Conservation (phyloP, 1,139 yeast genomes). For the Saccharomyces hybrid region DNA sequence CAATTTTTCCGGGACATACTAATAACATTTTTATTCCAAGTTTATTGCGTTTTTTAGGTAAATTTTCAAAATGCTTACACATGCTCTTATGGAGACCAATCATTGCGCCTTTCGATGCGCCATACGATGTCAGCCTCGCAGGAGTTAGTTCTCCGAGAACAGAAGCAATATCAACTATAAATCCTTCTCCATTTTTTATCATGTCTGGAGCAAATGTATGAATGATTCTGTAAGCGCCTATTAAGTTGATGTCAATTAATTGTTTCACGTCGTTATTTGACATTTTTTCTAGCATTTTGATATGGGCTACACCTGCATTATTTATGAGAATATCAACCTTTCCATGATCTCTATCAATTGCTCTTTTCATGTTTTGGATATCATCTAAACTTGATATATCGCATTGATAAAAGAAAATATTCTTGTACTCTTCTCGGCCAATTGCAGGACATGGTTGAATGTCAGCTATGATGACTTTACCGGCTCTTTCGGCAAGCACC, state of each 20-base stretch:
- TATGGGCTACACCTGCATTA: conserved; percentile 72
- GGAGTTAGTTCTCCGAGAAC: conserved; percentile 82
- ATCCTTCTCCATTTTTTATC: conserved; percentile 58
- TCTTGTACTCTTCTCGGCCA: conserved; percentile 23
- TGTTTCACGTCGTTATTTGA: conserved; percentile 51
- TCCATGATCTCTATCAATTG: conserved; percentile 44
- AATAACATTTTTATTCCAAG: conserved; percentile 53
- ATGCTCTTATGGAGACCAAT: conserved; percentile 79
- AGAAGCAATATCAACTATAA: conserved; percentile 72
- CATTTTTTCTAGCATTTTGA: conserved; percentile 49
- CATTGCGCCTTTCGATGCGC: conserved; percentile 83
- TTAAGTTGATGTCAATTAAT: conserved; percentile 56
- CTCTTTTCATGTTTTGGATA: conserved; percentile 35
- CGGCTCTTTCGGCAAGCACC: conserved; percentile 34
- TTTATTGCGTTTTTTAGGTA: conserved; percentile 32
- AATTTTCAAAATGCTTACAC: conserved; percentile 55
- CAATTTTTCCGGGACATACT: conserved; percentile 81
- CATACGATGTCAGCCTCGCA: conserved; percentile 69
- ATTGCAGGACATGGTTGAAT: conserved; percentile 38
- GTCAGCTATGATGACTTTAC: conserved; percentile 52
- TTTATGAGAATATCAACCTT: conserved; percentile 60
- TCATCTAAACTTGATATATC: conserved; percentile 53
- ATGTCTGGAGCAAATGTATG: conserved; percentile 67
- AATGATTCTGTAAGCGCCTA: conserved; percentile 62
- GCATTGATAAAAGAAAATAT: conserved; percentile 52